Base-by-base conservation (phyloP, 352 stramenopile genomes). In the Pythium dissotocum region DNA sequence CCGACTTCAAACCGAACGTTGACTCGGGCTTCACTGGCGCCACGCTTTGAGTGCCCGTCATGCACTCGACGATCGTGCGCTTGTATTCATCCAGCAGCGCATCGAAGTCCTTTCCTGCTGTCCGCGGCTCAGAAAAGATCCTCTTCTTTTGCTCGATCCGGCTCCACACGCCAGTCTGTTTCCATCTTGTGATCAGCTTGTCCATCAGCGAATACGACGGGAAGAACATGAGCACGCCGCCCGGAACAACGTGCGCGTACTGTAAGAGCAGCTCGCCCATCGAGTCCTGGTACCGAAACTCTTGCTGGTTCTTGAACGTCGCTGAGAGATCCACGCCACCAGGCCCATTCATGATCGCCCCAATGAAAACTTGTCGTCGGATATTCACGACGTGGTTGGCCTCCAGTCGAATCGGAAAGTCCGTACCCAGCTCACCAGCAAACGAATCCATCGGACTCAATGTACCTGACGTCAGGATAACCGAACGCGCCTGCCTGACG, bases 401-500 rank as follows among this genome's bases (percentile, higher is more conserved):
- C 56, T 96, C 89, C 0, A 96, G 58, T 0, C 84, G 88, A 59
- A 96, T 89, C 1, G 83, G 79, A 33, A 96, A 96, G 33, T 90
- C 81, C 0, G 86, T 82, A 4, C 89, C 87, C 10, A 96, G 69
- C 56, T 96, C 89, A 0, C 85, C 85, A 2, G 81, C 86, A 68
- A 95, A 95, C n/a, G 88, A 94, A 6, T 94, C 88, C 86, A 96
- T 94, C 5, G 89, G 89, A 58, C 85, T 93, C 32, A 96, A 65
- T 14, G 89, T 96, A 13, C 89, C 89, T 5, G 86, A 95, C 21
- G 89, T 94, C 21, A 96, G 67, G 61, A 96, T 89, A 18, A 96
- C 85, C 28, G 80, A 91, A 13, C 82, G 83, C 1, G 79, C 79
- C 61, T 90, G 59, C 33, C 63, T 79, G 24, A 84, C 73, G 21